Evolutionary conservation across 2,329 filamentous ascomycete genomes (phyloP), one percentile per base, ranked within the genome.

Genomic region (Calonectria fujianensis): DNA sequence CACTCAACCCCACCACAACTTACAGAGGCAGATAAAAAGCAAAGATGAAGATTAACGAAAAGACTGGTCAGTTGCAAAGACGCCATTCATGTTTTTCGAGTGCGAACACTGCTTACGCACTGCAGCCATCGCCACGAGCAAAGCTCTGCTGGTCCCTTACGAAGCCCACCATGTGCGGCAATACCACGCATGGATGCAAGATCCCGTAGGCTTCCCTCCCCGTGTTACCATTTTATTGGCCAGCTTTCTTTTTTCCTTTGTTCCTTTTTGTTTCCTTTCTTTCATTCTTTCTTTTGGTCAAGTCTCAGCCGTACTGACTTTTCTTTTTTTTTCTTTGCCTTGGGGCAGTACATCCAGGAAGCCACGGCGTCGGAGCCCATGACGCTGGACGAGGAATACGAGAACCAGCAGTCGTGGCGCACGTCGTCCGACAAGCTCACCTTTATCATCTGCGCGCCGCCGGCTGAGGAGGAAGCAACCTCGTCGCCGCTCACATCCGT

Each of bases 111-210:
- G 0, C 54, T 75, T 72, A 70, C 68, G 9, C 4, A 0, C 0
- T 20, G 24, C 78, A 97, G 95, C 93, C 24, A 86, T 97, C 39
- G 89, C 91, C 4, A 94, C 94, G 1, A 85, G 90, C 6, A 88
- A 88, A 65, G 87, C 94, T 57, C 90, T 97, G 24, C 90, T 98
- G 13, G 95, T 98, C 13, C 96, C 96, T 0, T 98, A 98, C 85
- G 93, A 93, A 76, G 85, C 89, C 48, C 94, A 93, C 82, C 96
- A 98, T 87, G 96, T 98, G 31, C 89, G 89, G 20, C 92, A 90
- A 48, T 98, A 98, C 83, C 95, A 98, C 83, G 87, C 89, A 81
- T 98, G 96, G 96, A 98, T 98, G 96, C 90, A 96, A 87, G 93
- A 97, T 81, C 90, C 93, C 67, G 94, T 91, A 83, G 51, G 78